These are phyloP conservation scores for Fusarium robinianum DNA, from an alignment of 2,329 filamentous ascomycete species.

Conservation along the genomic window DNA sequence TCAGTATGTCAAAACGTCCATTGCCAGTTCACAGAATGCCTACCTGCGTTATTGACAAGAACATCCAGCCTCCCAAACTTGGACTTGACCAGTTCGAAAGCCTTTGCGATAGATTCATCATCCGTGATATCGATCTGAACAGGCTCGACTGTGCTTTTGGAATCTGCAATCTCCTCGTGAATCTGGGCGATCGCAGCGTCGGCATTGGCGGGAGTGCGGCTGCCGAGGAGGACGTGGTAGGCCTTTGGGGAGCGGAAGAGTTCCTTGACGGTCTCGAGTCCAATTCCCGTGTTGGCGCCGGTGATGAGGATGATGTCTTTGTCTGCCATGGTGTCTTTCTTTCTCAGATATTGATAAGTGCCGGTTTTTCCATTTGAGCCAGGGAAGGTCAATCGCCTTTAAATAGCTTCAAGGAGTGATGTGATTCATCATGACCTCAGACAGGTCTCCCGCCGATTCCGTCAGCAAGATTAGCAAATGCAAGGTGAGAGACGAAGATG, in stretches of 20 bases:
- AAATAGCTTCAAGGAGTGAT: not conserved
- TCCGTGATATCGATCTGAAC: constrained; percentile 58
- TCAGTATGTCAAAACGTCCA: not conserved
- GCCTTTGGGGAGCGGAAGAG: constrained; percentile 51
- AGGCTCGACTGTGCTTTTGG: constrained; percentile 48
- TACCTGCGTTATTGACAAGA: constrained; percentile 63
- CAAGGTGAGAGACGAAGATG: not conserved
- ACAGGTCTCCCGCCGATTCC: not conserved
- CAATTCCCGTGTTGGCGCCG: constrained; percentile 65
- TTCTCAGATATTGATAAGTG: too few relatives aligned
- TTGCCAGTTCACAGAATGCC: not conserved
- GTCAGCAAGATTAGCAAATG: not conserved
- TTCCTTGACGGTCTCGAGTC: constrained; percentile 60
- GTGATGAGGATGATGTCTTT: constrained; percentile 59
- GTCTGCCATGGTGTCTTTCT: constrained; percentile 25
- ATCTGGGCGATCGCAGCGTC: constrained; percentile 51
- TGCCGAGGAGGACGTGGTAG: constrained; percentile 62
- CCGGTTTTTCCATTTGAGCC: too few relatives aligned
- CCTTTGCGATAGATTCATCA: constrained; percentile 56
- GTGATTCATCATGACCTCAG: constrained; percentile 5
- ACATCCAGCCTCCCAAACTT: constrained; percentile 53
- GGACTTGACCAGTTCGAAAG: constrained; percentile 48
- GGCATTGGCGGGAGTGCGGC: constrained; percentile 56
- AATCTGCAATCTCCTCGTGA: constrained; percentile 45
- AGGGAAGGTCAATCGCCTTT: too few relatives aligned